Evolutionary conservation across 2,329 filamentous ascomycete genomes (phyloP), one percentile per base, ranked within the genome.

Genomic region (Teratosphaeriaceae sp.): DNA sequence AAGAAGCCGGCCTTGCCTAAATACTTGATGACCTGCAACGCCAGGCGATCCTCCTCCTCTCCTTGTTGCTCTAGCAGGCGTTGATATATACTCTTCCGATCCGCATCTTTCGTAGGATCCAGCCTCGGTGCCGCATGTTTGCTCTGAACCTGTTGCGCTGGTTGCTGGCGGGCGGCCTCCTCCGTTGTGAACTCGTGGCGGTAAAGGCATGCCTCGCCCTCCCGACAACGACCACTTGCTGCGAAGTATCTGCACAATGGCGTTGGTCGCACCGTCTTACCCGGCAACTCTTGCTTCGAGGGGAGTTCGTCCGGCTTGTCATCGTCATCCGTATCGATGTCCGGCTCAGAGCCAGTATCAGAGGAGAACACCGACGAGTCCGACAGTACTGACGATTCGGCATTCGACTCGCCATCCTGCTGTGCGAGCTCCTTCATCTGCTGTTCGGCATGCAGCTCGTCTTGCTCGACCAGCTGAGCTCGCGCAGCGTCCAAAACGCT

Each of bases 1-100:
- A 73, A 59, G 47, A 71, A 66, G 1, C 68, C 67, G 24, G 62
- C 51, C 29, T 61, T 60, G 2, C 70, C 70, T 7, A 73, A 56
- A 50, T 65, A 64, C 52, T 70, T 71, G 51, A 73, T 71, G 3
- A 68, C 68, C 40, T 65, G 59, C 35, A 73, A 51, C 13, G 66
- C 66, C 42, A 69, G 40, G 36, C 59, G 54, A 47, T 71, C 65
- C 35, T 66, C 62, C 43, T 65, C 63, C 18, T 65, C 60, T 40
- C 65, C 53, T 51, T 74, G 69, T 42, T 71, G 69, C 47, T 72
- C 69, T 9, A 72, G 56, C 34, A 66, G 46, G 34, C 55, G 49
- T 39, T 61, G 49, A 39, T 52, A 53, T 13, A 62, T 57, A n/a
- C 45, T 43, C 46, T 50, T 56, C 36, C 40, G 20, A 5, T 46